Percentiles rank a stretch among this genome's conserved stretches.
These are phyloP conservation scores for Apiotrichum gracile DNA, from an alignment of 1,284 basidiomycete genomes.

Conservation along the genomic window DNA sequence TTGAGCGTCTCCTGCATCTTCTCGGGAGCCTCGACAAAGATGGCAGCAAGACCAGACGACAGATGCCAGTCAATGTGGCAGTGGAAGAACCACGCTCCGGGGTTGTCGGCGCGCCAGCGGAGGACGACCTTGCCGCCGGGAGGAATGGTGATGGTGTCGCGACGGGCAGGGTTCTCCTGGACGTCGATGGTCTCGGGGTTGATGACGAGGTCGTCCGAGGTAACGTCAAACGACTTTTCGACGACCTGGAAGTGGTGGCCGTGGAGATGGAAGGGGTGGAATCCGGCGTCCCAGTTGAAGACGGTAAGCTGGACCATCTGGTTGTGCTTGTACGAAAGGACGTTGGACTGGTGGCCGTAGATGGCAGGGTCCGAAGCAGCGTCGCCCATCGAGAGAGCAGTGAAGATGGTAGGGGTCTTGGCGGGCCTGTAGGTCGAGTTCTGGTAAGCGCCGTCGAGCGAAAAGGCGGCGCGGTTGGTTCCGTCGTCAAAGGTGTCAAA, in stretches of 20 bases:
- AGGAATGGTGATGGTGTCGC: conserved; percentile 57
- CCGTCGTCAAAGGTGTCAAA: conserved; percentile 50
- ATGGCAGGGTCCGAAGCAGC: conserved; percentile 63
- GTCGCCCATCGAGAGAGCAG: conserved; percentile 64
- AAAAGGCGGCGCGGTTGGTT: conserved; percentile 49
- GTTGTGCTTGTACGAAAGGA: conserved; percentile 65
- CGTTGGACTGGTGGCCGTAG: conserved; percentile 66
- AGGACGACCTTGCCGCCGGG: conserved; percentile 47
- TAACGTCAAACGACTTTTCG: conserved; percentile 63
- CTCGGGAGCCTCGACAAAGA: conserved; percentile 47
- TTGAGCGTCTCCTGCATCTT: conserved; percentile 33
- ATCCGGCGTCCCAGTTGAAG: conserved; percentile 62
- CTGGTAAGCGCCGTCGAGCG: conserved; percentile 27
- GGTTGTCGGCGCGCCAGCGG: conserved; percentile 52
- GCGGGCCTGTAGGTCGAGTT: conserved; percentile 47
- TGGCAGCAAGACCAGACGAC: conserved; percentile 45
- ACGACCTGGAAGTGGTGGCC: conserved; percentile 73
- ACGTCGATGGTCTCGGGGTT: conserved; percentile 75
- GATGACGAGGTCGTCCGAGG: conserved; percentile 65
- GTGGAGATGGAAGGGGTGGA: conserved; percentile 51
- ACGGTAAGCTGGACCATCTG: conserved; percentile 74
- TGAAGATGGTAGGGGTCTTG: conserved; percentile 66
- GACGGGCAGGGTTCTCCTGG: conserved; percentile 74
- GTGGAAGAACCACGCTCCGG: conserved; percentile 52
- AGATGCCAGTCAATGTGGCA: conserved; percentile 48